A percentile compares a stretch with the other conserved stretches of the same genome.
Conservation (phyloP, 169 alveolate genomes). For the Plasmodium ovale region DNA sequence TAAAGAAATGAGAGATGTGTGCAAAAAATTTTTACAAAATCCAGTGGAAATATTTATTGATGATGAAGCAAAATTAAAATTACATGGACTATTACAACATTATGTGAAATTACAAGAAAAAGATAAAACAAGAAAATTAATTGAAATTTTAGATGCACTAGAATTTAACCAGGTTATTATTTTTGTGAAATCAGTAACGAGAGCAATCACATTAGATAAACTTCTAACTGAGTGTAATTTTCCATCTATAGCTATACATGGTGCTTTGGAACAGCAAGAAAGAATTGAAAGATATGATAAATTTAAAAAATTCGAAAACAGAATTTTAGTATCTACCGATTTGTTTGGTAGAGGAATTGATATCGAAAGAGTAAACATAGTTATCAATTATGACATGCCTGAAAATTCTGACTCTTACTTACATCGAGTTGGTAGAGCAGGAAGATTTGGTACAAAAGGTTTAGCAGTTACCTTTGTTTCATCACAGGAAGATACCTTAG, state of each 20-base stretch:
- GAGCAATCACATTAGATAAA: slow-evolving; percentile 97
- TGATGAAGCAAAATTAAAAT: slow-evolving; percentile 98
- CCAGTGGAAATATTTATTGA: slow-evolving; percentile 99
- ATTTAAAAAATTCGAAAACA: slow-evolving; percentile 97
- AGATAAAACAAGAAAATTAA: slow-evolving; percentile 97
- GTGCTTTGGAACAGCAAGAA: slow-evolving; percentile 90
- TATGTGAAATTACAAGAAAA: slow-evolving; percentile 97
- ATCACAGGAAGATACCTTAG: slow-evolving; percentile 94
- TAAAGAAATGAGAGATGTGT: slow-evolving; percentile 95
- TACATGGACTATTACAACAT: slow-evolving; percentile 99
- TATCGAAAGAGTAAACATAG: slow-evolving; percentile 99
- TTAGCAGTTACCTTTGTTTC: slow-evolving; percentile 98
- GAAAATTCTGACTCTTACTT: slow-evolving; percentile 91
- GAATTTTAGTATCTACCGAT: slow-evolving; percentile 99
- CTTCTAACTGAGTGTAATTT: slow-evolving; percentile 97
- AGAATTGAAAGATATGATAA: slow-evolving; percentile 96
- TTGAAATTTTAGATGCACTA: slow-evolving; percentile 96
- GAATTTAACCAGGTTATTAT: slow-evolving; percentile 99
- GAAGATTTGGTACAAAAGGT: slow-evolving; percentile 99
- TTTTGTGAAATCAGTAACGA: slow-evolving; percentile 95
- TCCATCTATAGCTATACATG: slow-evolving; percentile 99
- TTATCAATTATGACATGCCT: slow-evolving; percentile 99
- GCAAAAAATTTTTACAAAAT: slow-evolving; percentile 98
- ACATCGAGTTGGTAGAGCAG: slow-evolving; percentile 99
- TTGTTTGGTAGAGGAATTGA: slow-evolving; percentile 99